Evolutionary conservation across 1,139 yeast species (phyloP).

Genomic region (Hyphopichia wangnamkhiaoensis): DNA sequence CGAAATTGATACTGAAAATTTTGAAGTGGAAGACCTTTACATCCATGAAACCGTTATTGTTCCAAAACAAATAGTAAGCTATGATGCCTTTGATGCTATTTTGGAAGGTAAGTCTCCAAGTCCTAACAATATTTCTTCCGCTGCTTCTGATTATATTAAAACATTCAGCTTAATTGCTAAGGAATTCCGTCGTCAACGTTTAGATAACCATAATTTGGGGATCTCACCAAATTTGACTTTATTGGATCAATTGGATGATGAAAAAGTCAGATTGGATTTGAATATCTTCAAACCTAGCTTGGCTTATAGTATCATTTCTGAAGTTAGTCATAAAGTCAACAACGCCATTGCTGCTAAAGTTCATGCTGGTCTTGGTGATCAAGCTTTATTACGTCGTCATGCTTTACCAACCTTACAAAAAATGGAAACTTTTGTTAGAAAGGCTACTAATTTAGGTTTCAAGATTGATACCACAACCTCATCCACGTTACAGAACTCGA

Average conservation of each 20-base stretch:
- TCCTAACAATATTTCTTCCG: slow-evolving; percentile 45
- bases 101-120: slow-evolving; percentile 30
- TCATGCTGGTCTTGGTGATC: slow-evolving; percentile 75
- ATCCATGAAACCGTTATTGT: slow-evolving; percentile 72
- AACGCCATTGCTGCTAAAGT: slow-evolving; percentile 81
- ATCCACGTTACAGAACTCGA: slow-evolving; percentile 70
- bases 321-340: slow-evolving; percentile 80
- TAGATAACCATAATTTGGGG: slow-evolving; percentile 50
- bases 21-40: slow-evolving; percentile 75
- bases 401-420: slow-evolving; percentile 81
- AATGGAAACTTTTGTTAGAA: slow-evolving; percentile 75
- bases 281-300: slow-evolving; percentile 69
- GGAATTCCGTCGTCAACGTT: slow-evolving; percentile 72
- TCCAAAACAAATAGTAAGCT: slow-evolving; percentile 58
- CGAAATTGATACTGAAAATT: slow-evolving; percentile 72
- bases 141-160: slow-evolving; percentile 66
- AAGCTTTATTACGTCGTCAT: slow-evolving; percentile 85
- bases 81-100: slow-evolving; percentile 55
- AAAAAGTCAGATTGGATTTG: slow-evolving; percentile 66
- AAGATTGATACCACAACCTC: slow-evolving; percentile 75
- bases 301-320: slow-evolving; percentile 65
- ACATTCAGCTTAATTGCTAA: slow-evolving; percentile 67
- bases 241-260: slow-evolving; percentile 84
- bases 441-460: slow-evolving; percentile 65
- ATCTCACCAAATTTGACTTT: slow-evolving; percentile 63